A percentile compares a stretch with the other conserved stretches of the same genome.
Conservation (phyloP, 176 grass and related monocot species). For the Cenchrus fungigraminus region DNA sequence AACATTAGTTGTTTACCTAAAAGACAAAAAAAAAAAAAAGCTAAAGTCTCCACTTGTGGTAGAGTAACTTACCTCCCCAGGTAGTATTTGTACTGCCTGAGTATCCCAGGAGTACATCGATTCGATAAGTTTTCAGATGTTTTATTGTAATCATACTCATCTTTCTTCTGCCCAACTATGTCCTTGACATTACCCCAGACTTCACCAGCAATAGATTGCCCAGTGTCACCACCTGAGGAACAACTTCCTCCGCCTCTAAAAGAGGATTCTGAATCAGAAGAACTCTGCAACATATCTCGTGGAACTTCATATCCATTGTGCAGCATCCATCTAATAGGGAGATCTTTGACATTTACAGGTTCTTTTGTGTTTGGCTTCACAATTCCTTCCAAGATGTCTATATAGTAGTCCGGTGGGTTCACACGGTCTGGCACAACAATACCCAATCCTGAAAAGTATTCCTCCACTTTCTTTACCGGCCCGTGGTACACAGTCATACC, state of each 20-base stretch:
- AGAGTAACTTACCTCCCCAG: constrained; percentile 63
- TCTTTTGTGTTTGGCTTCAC: constrained; percentile 60
- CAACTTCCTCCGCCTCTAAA: constrained; percentile 39
- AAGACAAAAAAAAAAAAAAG: background rate
- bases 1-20: background rate
- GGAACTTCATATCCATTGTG: constrained; percentile 85
- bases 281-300: constrained; percentile 69
- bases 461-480: constrained; percentile 84
- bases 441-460: constrained; percentile 71
- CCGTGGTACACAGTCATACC: constrained; percentile 80
- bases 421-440: constrained; percentile 82
- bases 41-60: background rate
- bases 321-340: constrained; percentile 85
- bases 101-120: constrained; percentile 67
- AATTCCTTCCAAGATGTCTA: constrained; percentile 89
- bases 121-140: constrained; percentile 73
- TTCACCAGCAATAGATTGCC: constrained; percentile 57
- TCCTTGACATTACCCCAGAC: constrained; percentile 81
- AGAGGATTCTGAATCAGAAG: constrained; percentile 55
- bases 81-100: constrained; percentile 79
- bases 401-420: constrained; percentile 91
- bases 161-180: constrained; percentile 69
- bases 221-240: constrained; percentile 26
- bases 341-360: constrained; percentile 62
- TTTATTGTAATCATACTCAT: constrained; percentile 78